These are phyloP conservation scores for Hanseniaspora pseudoguilliermondii DNA, from an alignment of 805 yeast genomes.

Conservation along the genomic window DNA sequence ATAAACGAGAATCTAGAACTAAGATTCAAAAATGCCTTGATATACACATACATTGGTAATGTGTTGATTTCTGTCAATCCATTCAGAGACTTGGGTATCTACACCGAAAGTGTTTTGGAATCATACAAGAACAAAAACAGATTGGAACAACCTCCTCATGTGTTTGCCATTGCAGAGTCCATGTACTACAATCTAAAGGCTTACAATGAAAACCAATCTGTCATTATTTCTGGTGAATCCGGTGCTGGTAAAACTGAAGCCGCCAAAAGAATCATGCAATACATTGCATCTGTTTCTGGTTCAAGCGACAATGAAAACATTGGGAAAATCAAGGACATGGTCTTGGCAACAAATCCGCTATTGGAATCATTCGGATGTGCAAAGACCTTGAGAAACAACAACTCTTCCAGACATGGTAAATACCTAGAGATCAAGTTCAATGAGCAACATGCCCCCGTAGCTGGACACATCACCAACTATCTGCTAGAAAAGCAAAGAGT, in stretches of 20 bases:
- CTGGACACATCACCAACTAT: constrained; percentile 93
- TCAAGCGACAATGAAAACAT: constrained; percentile 46
- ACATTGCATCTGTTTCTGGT: constrained; percentile 74
- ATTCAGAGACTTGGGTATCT: constrained; percentile 89
- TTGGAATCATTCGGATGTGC: constrained; percentile 99
- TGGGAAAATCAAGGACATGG: constrained; percentile 88
- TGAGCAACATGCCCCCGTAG: constrained; percentile 70
- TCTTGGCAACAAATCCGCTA: constrained; percentile 91
- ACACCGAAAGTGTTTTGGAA: constrained; percentile 63
- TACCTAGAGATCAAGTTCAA: constrained; percentile 86
- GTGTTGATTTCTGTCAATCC: constrained; percentile 94
- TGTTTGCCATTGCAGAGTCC: constrained; percentile 91
- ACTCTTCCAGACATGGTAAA: constrained; percentile 95
- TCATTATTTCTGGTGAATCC: constrained; percentile 91
- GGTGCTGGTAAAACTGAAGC: constrained; percentile 99
- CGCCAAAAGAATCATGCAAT: constrained; percentile 95
- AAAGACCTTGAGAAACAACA: constrained; percentile 91
- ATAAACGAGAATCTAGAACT: constrained; percentile 84
- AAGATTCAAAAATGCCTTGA: constrained; percentile 77
- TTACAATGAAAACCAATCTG: constrained; percentile 90
- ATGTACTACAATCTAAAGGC: constrained; percentile 94
- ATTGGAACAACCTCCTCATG: constrained; percentile 95
- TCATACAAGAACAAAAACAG: constrained; percentile 84
- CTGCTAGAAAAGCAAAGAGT: constrained; percentile 90
- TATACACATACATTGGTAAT: constrained; percentile 88